These are phyloP conservation scores for Parathielavia appendiculata DNA, from an alignment of 495 filamentous ascomycete genomes.

Conservation along the genomic window DNA sequence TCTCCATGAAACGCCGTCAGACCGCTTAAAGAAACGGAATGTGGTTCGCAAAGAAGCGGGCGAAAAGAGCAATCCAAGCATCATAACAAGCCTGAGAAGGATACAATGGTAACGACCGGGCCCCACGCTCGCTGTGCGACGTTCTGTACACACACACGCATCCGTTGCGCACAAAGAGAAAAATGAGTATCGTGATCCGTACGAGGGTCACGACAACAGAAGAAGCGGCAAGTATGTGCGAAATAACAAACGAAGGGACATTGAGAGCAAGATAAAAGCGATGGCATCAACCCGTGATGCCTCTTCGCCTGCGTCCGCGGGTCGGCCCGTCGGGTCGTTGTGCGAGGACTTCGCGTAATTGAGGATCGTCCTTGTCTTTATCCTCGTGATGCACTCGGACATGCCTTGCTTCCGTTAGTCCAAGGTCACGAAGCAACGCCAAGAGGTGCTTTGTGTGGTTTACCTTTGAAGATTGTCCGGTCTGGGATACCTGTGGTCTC, in stretches of 20 bases:
- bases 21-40: background rate
- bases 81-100: background rate
- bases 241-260: background rate
- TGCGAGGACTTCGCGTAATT: constrained; percentile 70
- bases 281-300: constrained; percentile 8
- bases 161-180: no score
- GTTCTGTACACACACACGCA: no score
- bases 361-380: constrained; percentile 77
- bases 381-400: constrained; percentile 85
- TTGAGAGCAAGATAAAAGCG: background rate
- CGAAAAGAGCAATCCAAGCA: no score
- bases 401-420: constrained; percentile 51
- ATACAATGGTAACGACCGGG: background rate
- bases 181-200: no score
- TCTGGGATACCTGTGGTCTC: constrained; percentile 93
- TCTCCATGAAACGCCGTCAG: constrained; percentile 4
- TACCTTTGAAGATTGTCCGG: constrained; percentile 98
- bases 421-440: background rate
- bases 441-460: background rate
- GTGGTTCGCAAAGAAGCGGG: background rate
- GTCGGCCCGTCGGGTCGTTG: constrained; percentile 81
- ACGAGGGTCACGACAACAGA: background rate
- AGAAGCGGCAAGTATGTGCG: background rate
- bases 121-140: no score
- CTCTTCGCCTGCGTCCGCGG: constrained; percentile 72